Conservation (phyloP, 345 rosid species). For the Kernera saxatilis region DNA sequence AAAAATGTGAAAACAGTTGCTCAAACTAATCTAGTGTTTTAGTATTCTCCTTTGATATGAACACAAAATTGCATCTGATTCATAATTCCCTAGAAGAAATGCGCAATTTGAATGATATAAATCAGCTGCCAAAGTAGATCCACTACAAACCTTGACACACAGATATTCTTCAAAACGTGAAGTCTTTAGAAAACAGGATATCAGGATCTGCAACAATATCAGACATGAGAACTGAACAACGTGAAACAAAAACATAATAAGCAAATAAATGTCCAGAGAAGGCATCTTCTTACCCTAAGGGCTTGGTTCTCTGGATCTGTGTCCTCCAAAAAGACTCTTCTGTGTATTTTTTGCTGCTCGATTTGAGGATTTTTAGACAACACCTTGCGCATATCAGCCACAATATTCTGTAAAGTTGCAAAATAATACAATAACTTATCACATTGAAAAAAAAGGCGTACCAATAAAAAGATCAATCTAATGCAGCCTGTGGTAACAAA, state of each 20-base stretch:
- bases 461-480: not conserved
- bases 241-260: not conserved
- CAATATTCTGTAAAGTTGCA: slow-evolving; percentile 48
- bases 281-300: slow-evolving; percentile 50
- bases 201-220: slow-evolving; percentile 56
- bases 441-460: not conserved
- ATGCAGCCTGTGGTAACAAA: not conserved
- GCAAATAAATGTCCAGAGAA: not conserved
- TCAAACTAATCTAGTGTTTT: not conserved
- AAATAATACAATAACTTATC: slow-evolving; percentile 3
- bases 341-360: slow-evolving; percentile 89
- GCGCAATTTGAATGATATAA: not conserved
- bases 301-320: slow-evolving; percentile 77
- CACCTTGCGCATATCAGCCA: slow-evolving; percentile 95
- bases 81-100: not conserved
- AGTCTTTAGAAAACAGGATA: slow-evolving; percentile 92
- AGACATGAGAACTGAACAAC: not conserved
- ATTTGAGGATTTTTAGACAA: slow-evolving; percentile 90
- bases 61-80: not conserved
- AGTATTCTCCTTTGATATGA: not conserved
- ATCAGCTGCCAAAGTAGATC: not conserved
- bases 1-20: not conserved
- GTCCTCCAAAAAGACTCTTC: slow-evolving; percentile 77
- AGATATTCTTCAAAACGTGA: slow-evolving; percentile 81
- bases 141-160: slow-evolving; percentile 65